phyloP scores from a whole-genome alignment of 257 asterid genomes.

The Scutellaria minor region DNA sequence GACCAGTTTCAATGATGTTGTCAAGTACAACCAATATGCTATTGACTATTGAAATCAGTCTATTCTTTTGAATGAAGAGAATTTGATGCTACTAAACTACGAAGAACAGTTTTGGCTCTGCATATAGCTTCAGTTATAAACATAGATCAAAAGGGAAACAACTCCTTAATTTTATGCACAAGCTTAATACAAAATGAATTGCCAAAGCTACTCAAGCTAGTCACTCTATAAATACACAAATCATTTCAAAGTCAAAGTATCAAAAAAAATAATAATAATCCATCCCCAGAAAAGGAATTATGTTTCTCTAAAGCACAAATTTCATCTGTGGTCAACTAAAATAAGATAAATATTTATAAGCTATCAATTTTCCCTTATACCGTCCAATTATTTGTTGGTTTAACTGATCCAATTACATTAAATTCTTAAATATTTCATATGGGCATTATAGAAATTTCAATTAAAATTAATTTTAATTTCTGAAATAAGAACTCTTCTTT shows the following conservation, averaged over 20 bases:
- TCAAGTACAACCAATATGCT: neutral
- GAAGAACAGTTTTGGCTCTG: neutral
- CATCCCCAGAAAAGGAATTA: too few relatives aligned
- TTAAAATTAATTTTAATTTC: too few relatives aligned
- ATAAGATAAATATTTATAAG: too few relatives aligned
- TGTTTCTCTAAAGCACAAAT: too few relatives aligned
- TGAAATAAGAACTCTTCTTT: too few relatives aligned
- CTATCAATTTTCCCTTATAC: too few relatives aligned
- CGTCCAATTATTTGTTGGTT: too few relatives aligned
- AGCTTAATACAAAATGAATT: neutral
- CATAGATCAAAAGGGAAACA: neutral
- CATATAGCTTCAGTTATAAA: neutral
- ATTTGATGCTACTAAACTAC: neutral
- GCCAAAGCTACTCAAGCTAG: neutral
- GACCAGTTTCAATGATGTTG: neutral
- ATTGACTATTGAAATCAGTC: conserved; percentile 5
- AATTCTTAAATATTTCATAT: too few relatives aligned
- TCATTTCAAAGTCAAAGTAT: neutral
- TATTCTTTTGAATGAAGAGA: neutral
- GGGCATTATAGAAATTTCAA: neutral
- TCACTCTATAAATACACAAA: neutral
- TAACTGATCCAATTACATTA: too few relatives aligned
- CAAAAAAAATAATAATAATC: too few relatives aligned
- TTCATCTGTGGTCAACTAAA: too few relatives aligned
- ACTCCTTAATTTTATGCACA: neutral